Conservation (phyloP, 2,329 filamentous ascomycete genomes). For the Decorospora gaudefroyi region DNA sequence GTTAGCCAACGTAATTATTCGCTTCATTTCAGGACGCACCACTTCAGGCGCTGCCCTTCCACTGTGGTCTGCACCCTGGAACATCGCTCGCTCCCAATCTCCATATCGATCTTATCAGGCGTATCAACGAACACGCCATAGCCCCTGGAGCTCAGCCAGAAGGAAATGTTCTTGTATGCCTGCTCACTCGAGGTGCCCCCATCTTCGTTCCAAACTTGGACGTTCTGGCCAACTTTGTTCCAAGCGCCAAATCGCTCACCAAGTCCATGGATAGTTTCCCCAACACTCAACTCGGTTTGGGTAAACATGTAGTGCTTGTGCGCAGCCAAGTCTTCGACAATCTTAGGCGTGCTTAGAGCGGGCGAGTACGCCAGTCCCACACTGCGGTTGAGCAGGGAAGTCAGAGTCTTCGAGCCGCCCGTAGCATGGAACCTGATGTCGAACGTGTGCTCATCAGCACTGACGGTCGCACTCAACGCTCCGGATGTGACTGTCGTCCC, state of each 20-base stretch:
- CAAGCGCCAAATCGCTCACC: constrained; percentile 78
- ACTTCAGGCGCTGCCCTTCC: constrained; percentile 70
- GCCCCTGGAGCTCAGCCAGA: constrained; percentile 71
- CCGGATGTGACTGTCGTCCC: constrained; percentile 59
- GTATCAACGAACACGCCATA: constrained; percentile 79
- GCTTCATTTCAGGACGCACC: constrained; percentile 37
- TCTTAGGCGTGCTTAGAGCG: constrained; percentile 57
- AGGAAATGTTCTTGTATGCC: constrained; percentile 72
- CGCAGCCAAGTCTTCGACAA: constrained; percentile 57
- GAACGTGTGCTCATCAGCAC: constrained; percentile 56
- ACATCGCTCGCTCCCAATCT: constrained; percentile 74
- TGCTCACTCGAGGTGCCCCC: constrained; percentile 70
- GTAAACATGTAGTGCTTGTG: constrained; percentile 53
- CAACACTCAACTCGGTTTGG: constrained; percentile 53
- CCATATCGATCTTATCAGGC: constrained; percentile 69
- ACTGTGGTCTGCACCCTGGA: constrained; percentile 71
- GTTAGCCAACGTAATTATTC: constrained; percentile 2
- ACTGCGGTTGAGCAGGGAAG: constrained; percentile 60
- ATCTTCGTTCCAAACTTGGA: constrained; percentile 67
- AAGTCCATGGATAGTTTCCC: constrained; percentile 72
- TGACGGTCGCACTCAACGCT: constrained; percentile 58
- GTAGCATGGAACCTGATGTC: constrained; percentile 60
- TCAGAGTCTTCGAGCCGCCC: constrained; percentile 57
- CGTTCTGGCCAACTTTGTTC: constrained; percentile 73
- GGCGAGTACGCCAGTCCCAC: constrained; percentile 63